phyloP scores from a whole-genome alignment of 192 early-diverging fungal genomes.

The Funneliformis mosseae region DNA sequence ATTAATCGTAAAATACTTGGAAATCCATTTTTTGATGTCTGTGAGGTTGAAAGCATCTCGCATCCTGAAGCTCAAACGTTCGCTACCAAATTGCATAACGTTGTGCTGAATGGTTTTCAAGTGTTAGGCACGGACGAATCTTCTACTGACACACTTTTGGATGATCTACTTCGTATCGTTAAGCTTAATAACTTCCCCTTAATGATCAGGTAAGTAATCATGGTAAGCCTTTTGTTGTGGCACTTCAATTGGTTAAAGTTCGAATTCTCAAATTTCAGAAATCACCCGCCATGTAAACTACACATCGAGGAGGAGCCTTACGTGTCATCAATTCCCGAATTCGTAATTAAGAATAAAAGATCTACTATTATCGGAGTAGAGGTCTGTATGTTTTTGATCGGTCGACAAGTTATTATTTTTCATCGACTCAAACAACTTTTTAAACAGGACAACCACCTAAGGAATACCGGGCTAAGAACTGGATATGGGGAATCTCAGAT shows the following conservation, averaged over 20 bases:
- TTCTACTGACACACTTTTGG: constrained; percentile 14
- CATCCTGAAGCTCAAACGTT: neutral
- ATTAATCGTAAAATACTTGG: no score
- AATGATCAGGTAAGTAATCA: constrained; percentile 14
- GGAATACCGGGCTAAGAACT: neutral
- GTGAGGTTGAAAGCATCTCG: no score
- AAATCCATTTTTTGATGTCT: no score
- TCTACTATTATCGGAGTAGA: neutral
- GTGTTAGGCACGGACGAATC: neutral
- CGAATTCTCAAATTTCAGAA: constrained; percentile 14
- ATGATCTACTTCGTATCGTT: constrained; percentile 30
- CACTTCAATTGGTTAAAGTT: constrained; percentile 11
- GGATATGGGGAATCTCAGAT: constrained; percentile 9
- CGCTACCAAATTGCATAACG: constrained; percentile 7
- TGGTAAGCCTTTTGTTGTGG: neutral
- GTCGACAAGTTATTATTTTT: constrained; percentile 29
- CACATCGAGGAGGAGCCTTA: constrained; percentile 3
- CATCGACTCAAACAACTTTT: constrained; percentile 2
- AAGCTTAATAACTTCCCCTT: constrained; percentile 19
- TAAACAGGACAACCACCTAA: constrained; percentile 25
- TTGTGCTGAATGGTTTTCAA: neutral
- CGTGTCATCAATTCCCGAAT: constrained; percentile 12
- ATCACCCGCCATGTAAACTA: neutral
- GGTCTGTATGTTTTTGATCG: constrained; percentile 11
- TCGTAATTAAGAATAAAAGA: constrained; percentile 1